Base-by-base conservation (phyloP, 169 alveolate species). In the Plasmodium vivax region DNA sequence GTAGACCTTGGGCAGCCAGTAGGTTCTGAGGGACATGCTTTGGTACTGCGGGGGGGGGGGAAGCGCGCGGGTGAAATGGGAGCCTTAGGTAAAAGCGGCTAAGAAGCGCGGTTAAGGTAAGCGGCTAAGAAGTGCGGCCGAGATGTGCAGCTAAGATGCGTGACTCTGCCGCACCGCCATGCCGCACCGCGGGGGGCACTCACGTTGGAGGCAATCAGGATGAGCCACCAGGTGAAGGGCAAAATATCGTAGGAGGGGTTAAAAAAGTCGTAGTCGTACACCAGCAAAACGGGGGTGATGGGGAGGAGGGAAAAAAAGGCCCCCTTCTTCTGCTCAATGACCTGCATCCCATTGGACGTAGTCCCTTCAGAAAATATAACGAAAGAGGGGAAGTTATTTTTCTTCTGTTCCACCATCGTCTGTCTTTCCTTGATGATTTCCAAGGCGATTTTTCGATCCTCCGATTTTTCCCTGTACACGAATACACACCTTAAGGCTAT, bases 341-440 rank as follows among this genome's bases (percentile, higher is more conserved):
- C 0, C 79, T 88, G 94, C 68, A 23, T 58, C 30, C 94, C 94
- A 62, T 88, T 88, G 19, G 94, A 79, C 23, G 94, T 88, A 7
- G 94, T 88, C 5, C 94, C 94, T 79, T 88, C 94, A 12, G 94
- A 88, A 51, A 88, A 88, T 36, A 88, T 88, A 56, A 88, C 94
- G 79, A 88, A 88, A 51, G 94, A 88, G 8, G 94, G 94, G 36
- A 77, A 68, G 79, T 79, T 88, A 3, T 56, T 54, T 23, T 88
- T 56, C 79, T 88, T 88, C 27, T 77, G 36, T 34, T 88, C 71
- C 14, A 88, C 82, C 34, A 80, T 9, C 47, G 9, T 14, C 32
- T 88, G 94, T 41, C 94, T 88, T 58, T 75, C 94, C 72, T 80
- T 79, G n/a, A 88, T 88, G 34, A 75, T 88, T 32, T 88, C 90